Conservation (phyloP, 2,329 filamentous ascomycete genomes). For the Colletotrichum brevisporum region DNA sequence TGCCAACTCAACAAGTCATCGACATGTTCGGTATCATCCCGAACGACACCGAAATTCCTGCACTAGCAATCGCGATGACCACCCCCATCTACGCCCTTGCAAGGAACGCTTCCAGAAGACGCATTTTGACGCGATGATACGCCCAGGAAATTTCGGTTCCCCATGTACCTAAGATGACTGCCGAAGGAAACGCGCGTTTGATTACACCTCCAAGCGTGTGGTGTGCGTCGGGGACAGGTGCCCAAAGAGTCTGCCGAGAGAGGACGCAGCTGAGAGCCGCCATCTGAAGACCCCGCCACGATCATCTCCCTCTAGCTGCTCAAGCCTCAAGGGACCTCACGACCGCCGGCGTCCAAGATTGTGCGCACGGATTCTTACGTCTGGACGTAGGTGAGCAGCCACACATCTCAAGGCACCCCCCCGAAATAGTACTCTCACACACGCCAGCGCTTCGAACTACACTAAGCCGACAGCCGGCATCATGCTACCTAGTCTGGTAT, state of each 20-base stretch:
- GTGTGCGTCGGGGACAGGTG: constrained; percentile 4
- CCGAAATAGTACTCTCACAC: constrained; percentile 6
- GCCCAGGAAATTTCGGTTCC: neutral
- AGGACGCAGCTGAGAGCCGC: neutral
- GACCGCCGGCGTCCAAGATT: neutral
- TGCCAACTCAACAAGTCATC: neutral
- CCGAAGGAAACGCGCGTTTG: constrained; percentile 5
- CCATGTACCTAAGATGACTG: neutral
- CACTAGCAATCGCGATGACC: neutral
- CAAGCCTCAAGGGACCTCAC: constrained; percentile 3
- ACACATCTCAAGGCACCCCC: neutral
- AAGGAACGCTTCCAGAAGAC: constrained; percentile 25
- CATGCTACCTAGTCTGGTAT: neutral
- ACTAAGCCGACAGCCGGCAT: neutral
- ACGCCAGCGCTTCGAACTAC: neutral
- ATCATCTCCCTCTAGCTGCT: neutral
- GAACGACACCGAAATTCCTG: neutral
- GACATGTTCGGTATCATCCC: neutral
- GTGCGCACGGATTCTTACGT: constrained; percentile 5
- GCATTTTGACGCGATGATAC: neutral
- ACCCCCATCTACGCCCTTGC: neutral
- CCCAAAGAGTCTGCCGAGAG: neutral
- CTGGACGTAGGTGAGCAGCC: constrained; percentile 3
- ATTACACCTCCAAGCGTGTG: neutral
- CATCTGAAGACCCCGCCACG: constrained; percentile 8